Evolutionary conservation across 1,139 yeast genomes (phyloP), one percentile per base, ranked within the genome.

Genomic region (Pichia sp.): DNA sequence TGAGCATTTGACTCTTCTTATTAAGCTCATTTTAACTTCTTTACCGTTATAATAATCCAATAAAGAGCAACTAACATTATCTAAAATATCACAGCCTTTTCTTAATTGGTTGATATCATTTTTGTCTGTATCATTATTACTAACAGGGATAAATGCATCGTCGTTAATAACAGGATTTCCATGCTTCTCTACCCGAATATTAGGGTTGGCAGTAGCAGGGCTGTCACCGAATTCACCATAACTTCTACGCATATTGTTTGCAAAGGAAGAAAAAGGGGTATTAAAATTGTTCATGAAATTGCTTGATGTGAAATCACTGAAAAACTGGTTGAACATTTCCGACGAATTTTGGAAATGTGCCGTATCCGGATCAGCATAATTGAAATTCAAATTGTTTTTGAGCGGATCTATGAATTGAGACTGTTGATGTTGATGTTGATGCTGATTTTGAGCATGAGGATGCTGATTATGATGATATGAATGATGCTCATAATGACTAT

Each of bases 21-120:
- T 67, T 16, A 76, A 58, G 33, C 71, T 72, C 32, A 76, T 61
- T 55, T 72, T 75, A 40, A 71, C 58, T 2, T 62, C 61, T 49
- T 72, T 73, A 2, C 81, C 81, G 37, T 55, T 60, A 54, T 72
- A 77, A 50, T 75, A 61, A 38, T 76, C 80, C 4, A 64, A 65
- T 44, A 76, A 57, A 0, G 73, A 54, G 39, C 76, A 75, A 29
- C 60, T 58, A 45, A 74, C 59, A 11, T 65, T 65, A 55, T 77
- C 80, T 41, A 61, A 65, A 43, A 77, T 76, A 48, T 73, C 71
- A 27, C 66, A 67, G 7, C 77, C 77, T 39, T 64, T 67, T n/a
- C 50, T 48, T 34, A 48, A 31, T 27, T 29, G 26, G 34, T 33
- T 32, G 26, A 28, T 8, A 29, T 29, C 4, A 26, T 31, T 29